Conservation (phyloP, 805 yeast species). For the Ogataea chonburiensis region DNA sequence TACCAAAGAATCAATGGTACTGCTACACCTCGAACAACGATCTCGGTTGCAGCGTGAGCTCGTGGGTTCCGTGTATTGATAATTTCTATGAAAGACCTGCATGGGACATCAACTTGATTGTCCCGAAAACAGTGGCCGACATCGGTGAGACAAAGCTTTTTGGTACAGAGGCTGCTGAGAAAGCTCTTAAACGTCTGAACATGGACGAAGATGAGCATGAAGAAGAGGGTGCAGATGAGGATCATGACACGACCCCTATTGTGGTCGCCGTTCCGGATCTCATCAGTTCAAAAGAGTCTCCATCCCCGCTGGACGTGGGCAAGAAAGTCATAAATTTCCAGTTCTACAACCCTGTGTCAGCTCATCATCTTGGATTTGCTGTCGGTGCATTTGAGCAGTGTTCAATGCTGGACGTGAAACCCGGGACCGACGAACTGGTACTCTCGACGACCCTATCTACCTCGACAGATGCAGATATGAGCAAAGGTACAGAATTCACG, state of each 20-base stretch:
- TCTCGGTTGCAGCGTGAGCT: conserved; percentile 75
- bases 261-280: conserved; percentile 71
- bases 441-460: conserved; percentile 31
- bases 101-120: conserved; percentile 87
- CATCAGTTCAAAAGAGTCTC: conserved; percentile 61
- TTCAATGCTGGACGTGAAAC: conserved; percentile 47
- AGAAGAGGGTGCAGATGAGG: conserved; percentile 30
- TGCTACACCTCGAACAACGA: conserved; percentile 84
- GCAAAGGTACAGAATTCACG: conserved; percentile 25
- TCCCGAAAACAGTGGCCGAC: conserved; percentile 77
- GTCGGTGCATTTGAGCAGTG: conserved; percentile 80
- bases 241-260: conserved; percentile 43
- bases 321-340: conserved; percentile 75
- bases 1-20: conserved; percentile 61
- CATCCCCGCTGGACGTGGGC: conserved; percentile 71
- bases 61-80: conserved; percentile 98
- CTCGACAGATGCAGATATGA: conserved; percentile 32
- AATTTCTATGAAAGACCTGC: conserved; percentile 83
- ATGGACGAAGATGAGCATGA: conserved; percentile 36
- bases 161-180: conserved; percentile 39
- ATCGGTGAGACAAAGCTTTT: conserved; percentile 50
- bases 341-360: conserved; percentile 83
- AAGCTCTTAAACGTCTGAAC: conserved; percentile 28
- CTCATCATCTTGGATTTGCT: conserved; percentile 95
- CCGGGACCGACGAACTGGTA: conserved; percentile 28